phyloP scores from a whole-genome alignment of 2,329 filamentous ascomycete genomes.

The Penicillium decumbens region DNA sequence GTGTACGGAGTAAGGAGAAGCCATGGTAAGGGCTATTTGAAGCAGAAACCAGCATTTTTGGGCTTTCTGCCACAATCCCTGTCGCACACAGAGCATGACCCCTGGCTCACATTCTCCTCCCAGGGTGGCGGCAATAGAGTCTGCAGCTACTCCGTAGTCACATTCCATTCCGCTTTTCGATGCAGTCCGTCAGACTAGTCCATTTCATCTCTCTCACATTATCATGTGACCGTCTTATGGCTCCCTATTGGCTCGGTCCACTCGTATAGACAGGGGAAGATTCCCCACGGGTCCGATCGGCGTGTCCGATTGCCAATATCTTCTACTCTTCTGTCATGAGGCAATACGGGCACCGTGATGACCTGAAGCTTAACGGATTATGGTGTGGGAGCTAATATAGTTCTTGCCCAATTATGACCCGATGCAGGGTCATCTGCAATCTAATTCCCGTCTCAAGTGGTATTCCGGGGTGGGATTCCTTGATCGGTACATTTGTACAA shows the following conservation, averaged over 20 bases:
- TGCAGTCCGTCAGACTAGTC: constrained; percentile 5
- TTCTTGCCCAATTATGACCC: constrained; percentile 4
- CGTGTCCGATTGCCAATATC: constrained; percentile 12
- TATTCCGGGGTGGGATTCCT: constrained; percentile 18
- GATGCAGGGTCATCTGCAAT: constrained; percentile 13
- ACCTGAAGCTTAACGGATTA: constrained; percentile 1
- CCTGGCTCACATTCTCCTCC: constrained; percentile 17
- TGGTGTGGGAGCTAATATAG: constrained; percentile 2
- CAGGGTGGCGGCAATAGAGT: constrained; percentile 16
- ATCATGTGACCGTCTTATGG: neutral
- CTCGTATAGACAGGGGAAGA: constrained; percentile 9
- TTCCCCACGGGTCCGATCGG: constrained; percentile 18
- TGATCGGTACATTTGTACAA: neutral
- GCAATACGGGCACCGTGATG: constrained; percentile 14
- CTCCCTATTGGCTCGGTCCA: constrained; percentile 3
- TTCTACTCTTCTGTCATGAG: constrained; percentile 20
- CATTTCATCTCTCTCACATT: constrained; percentile 3
- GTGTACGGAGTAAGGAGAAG: neutral
- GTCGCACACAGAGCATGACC: constrained; percentile 13
- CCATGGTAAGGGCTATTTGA: neutral
- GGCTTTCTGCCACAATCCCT: neutral
- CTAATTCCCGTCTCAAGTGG: constrained; percentile 19
- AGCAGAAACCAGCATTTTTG: neutral
- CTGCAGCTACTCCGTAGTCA: constrained; percentile 17
- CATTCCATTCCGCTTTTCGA: constrained; percentile 17